Percentiles rank a stretch among this genome's conserved stretches.
Evolutionary conservation across 2,329 filamentous ascomycete genomes (phyloP).

Genomic region (Clonostachys byssicola): DNA sequence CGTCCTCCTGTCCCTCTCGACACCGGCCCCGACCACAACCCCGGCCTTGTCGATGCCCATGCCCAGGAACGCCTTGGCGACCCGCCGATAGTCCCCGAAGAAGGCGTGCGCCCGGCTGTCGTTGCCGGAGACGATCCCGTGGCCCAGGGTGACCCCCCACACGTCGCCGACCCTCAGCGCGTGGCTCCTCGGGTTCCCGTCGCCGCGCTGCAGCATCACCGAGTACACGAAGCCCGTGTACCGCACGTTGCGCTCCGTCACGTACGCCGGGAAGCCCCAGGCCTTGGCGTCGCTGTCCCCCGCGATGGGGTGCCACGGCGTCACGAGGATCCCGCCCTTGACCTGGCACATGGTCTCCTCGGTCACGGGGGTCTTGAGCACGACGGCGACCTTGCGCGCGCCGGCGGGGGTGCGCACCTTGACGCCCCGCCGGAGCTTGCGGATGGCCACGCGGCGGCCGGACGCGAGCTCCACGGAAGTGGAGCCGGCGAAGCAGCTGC

Average conservation of each 20-base stretch:
- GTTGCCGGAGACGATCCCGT: constrained; percentile 36
- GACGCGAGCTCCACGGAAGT: constrained; percentile 40
- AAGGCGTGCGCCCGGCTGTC: constrained; percentile 44
- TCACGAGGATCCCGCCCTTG: constrained; percentile 41
- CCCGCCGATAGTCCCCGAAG: constrained; percentile 44
- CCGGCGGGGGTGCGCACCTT: constrained; percentile 46
- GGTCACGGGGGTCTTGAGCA: constrained; percentile 44
- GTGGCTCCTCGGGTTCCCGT: constrained; percentile 37
- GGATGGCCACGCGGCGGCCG: constrained; percentile 30
- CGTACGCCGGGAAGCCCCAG: constrained; percentile 43
- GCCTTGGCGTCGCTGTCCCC: constrained; percentile 20
- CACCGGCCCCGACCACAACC: constrained; percentile 35
- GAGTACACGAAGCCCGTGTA: constrained; percentile 54
- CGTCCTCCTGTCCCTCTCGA: constrained; percentile 26
- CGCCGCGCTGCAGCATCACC: constrained; percentile 42
- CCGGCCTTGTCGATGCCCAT: constrained; percentile 30
- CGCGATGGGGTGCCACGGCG: constrained; percentile 56
- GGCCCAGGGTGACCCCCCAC: constrained; percentile 56
- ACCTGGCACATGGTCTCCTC: constrained; percentile 37
- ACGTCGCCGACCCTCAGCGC: constrained; percentile 37
- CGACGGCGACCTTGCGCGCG: constrained; percentile 37
- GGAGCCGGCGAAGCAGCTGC: constrained; percentile 49
- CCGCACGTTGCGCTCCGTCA: constrained; percentile 20
- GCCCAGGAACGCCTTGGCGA: constrained; percentile 30
- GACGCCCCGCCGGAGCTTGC: constrained; percentile 37